Evolutionary conservation across 176 grass and related monocot species (phyloP), one percentile per base, ranked within the genome.

Genomic region (Triticum urartu): DNA sequence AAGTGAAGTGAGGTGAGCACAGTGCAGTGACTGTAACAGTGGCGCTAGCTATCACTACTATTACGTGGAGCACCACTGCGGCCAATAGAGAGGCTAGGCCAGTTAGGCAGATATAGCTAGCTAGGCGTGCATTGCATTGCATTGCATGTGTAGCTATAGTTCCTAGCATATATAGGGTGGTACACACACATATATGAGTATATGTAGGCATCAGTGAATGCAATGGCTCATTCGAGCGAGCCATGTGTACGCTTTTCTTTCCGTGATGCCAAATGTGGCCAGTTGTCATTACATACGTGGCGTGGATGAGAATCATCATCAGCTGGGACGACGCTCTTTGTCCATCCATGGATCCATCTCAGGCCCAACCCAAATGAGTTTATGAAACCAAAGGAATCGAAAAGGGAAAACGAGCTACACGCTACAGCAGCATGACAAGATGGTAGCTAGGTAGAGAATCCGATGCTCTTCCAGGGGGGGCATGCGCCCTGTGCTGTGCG

Each of bases 251-350:
- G 34, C 20, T 9, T 71, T 71, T 71, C 35, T 71, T 71, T 71
- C 68, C 2, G 68, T 43, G 36, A 72, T 72, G 69, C 69, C 18
- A 71, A 71, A 71, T 71, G 68, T 71, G 68, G 68, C 68, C 35
- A 40, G 32, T 71, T 35, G 20, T n/a, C 35, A 71, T 48, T 48
- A 48, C 45, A 5, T 40, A 40, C 20, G 67, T 70, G n/a, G n/a
- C 9, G 67, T 70, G 34, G 34, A 70, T 3, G 67, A 34, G 64
- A 68, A 68, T 68, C 64, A 68, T 68, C 64, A 68, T 36, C 15
- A 36, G 15, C 33, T 67, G 14, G 14, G 5, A 68, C 30, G 5
- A 68, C 30, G 14, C 68, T n/a, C 9, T 40, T 72, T 43, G 18
- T 72, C 69, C 34, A 20, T 12, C 11, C 7, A 9, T 39, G 7